These are phyloP conservation scores for Brassica napus DNA, from an alignment of 345 rosid species.

Conservation along the genomic window DNA sequence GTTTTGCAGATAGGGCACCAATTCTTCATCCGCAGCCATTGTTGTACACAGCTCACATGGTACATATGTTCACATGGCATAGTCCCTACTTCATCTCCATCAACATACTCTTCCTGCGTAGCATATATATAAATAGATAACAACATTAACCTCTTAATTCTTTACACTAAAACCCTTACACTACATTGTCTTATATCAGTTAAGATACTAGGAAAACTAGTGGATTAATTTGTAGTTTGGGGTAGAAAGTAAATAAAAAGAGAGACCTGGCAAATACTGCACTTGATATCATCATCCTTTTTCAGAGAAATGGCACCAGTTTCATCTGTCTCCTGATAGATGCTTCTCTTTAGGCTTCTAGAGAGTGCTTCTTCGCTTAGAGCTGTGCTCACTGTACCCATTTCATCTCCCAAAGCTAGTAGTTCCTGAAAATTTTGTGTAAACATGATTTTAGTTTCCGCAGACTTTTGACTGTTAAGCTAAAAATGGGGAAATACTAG, in stretches of 20 bases:
- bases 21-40: constrained; percentile 89
- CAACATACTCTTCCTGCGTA: constrained; percentile 80
- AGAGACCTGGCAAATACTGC: constrained; percentile 92
- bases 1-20: constrained; percentile 98
- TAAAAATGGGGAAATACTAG: not conserved
- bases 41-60: constrained; percentile 67
- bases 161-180: not conserved
- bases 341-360: constrained; percentile 62
- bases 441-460: constrained; percentile 1
- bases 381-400: constrained; percentile 97
- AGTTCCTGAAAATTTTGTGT: constrained; percentile 60
- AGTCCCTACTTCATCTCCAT: constrained; percentile 74
- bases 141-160: constrained; percentile 25
- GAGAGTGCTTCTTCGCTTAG: constrained; percentile 77
- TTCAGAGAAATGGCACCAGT: constrained; percentile 10
- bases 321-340: constrained; percentile 45
- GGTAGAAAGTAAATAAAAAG: not conserved
- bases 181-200: not conserved
- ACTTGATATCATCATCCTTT: constrained; percentile 55
- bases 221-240: not conserved
- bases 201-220: constrained; percentile 4
- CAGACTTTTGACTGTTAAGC: not conserved
- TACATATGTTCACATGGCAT: constrained; percentile 77
- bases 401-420: constrained; percentile 89
- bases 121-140: not conserved